Percentiles rank a stretch among this genome's conserved stretches.
These are phyloP conservation scores for Podaxis sp. DNA, from an alignment of 768 basidiomycete genomes.

Conservation along the genomic window DNA sequence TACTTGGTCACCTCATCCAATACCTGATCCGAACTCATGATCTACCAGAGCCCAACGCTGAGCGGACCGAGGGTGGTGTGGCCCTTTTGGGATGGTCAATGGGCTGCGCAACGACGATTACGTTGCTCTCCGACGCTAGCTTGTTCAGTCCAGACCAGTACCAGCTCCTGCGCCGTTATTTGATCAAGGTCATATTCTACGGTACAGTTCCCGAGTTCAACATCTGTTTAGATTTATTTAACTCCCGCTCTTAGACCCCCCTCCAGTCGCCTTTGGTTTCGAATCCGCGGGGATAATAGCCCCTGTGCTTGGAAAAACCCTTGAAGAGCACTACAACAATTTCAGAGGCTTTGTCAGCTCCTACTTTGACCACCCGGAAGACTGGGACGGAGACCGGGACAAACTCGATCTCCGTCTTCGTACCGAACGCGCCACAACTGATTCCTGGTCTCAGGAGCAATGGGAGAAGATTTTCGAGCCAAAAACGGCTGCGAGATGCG, in stretches of 20 bases:
- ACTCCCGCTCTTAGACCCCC: slow-evolving; percentile 26
- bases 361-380: slow-evolving; percentile 26
- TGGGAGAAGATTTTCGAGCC: slow-evolving; percentile 17
- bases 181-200: slow-evolving; percentile 29
- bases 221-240: too few relatives aligned
- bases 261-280: slow-evolving; percentile 27
- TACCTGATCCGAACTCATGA: slow-evolving; percentile 25
- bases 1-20: slow-evolving; percentile 27
- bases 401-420: slow-evolving; percentile 23
- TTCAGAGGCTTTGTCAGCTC: slow-evolving; percentile 29
- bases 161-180: slow-evolving; percentile 26
- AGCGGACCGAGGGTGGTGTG: slow-evolving; percentile 32
- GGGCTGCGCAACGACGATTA: slow-evolving; percentile 27
- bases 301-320: slow-evolving; percentile 19
- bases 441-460: slow-evolving; percentile 22
- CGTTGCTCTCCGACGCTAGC: slow-evolving; percentile 26
- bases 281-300: slow-evolving; percentile 21
- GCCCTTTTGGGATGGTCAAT: slow-evolving; percentile 39
- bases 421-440: slow-evolving; percentile 17
- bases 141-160: slow-evolving; percentile 23
- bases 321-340: slow-evolving; percentile 21
- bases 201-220: slow-evolving; percentile 21
- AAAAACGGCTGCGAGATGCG: slow-evolving; percentile 18
- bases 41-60: slow-evolving; percentile 24
- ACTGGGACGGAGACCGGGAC: slow-evolving; percentile 18